Evolutionary conservation across 257 asterid species (phyloP).

Genomic region (Solanum rostratum): DNA sequence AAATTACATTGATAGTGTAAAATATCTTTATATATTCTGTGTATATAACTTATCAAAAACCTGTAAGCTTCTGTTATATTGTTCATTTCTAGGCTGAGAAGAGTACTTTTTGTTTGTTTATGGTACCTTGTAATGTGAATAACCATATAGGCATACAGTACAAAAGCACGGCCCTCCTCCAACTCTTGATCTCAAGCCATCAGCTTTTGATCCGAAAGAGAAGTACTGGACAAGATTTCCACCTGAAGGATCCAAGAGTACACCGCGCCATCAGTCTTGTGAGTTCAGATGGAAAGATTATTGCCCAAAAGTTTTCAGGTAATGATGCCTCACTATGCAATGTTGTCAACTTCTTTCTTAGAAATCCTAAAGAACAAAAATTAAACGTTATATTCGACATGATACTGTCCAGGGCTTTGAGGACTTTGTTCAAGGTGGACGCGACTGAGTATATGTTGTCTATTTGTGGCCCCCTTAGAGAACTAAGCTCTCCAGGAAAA

Average conservation of each 20-base stretch:
- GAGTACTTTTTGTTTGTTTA: background rate
- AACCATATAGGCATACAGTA: slow-evolving; percentile 66
- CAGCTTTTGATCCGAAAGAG: slow-evolving; percentile 88
- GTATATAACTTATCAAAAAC: background rate
- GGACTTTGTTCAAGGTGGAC: slow-evolving; percentile 88
- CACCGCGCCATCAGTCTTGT: slow-evolving; percentile 80
- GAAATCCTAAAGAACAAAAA: background rate
- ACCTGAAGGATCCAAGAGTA: slow-evolving; percentile 72
- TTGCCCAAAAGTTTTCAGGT: slow-evolving; percentile 97
- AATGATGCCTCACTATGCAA: background rate
- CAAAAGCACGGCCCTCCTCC: slow-evolving; percentile 85
- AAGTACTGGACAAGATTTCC: slow-evolving; percentile 95
- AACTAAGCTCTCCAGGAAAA: slow-evolving; percentile 88
- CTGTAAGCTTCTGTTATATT: background rate
- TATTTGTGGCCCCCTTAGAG: slow-evolving; percentile 87
- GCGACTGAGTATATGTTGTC: slow-evolving; percentile 95
- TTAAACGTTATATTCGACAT: background rate
- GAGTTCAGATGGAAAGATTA: slow-evolving; percentile 96
- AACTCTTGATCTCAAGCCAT: slow-evolving; percentile 68
- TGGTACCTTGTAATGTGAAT: background rate
- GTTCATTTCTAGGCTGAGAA: background rate
- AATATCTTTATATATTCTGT: background rate
- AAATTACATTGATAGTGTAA: background rate
- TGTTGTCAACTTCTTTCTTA: background rate
- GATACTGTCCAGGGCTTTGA: slow-evolving; percentile 42